These are phyloP conservation scores for Nephelium lappaceum DNA, from an alignment of 345 rosid genomes.

Conservation along the genomic window DNA sequence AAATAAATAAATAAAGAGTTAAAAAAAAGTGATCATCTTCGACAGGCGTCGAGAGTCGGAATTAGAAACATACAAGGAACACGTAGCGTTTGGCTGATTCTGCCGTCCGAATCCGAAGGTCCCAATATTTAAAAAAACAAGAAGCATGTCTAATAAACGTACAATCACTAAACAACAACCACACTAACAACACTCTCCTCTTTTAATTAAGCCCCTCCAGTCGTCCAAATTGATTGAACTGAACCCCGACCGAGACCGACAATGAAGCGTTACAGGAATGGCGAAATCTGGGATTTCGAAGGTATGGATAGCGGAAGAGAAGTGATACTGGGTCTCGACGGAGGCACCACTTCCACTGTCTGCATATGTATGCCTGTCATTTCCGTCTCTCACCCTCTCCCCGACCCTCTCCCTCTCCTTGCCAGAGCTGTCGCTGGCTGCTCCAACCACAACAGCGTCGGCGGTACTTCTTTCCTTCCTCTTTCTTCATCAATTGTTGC, in stretches of 20 bases:
- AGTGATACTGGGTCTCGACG: constrained; percentile 71
- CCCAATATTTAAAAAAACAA: neutral
- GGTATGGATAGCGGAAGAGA: constrained; percentile 19
- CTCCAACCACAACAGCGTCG: constrained; percentile 75
- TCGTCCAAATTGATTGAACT: neutral
- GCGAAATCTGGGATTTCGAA: constrained; percentile 72
- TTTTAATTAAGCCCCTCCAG: neutral
- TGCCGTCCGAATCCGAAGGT: constrained; percentile 38
- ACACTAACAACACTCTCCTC: neutral
- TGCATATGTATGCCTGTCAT: constrained; percentile 67
- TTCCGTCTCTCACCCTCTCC: constrained; percentile 34
- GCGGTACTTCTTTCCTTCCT: constrained; percentile 36
- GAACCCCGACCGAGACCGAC: neutral
- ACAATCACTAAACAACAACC: neutral
- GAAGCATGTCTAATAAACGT: neutral
- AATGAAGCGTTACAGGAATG: constrained; percentile 67
- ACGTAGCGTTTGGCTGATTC: constrained; percentile 26
- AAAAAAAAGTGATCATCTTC: too few relatives aligned
- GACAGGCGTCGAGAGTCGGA: too few relatives aligned
- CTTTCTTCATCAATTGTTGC: neutral
- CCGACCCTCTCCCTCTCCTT: constrained; percentile 61
- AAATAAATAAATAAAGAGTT: too few relatives aligned
- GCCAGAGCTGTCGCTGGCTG: constrained; percentile 72
- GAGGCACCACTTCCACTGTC: constrained; percentile 76
- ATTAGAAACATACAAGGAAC: neutral